Evolutionary conservation across 257 asterid species (phyloP).

Genomic region (Thymus mandschuricus): DNA sequence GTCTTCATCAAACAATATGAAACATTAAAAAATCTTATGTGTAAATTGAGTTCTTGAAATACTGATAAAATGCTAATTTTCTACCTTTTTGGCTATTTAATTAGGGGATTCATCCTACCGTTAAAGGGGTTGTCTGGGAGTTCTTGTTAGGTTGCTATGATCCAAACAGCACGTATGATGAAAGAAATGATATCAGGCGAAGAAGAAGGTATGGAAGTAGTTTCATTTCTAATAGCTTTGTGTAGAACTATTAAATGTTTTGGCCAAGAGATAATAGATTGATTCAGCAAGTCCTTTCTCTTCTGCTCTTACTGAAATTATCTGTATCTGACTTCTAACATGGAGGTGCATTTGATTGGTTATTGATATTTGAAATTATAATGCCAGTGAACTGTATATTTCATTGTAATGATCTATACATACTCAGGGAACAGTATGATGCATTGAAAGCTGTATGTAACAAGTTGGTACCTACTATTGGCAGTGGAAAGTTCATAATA

Average conservation of each 20-base stretch:
- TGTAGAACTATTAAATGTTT: constrained; percentile 10
- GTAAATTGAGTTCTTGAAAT: constrained; percentile 6
- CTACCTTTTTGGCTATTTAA: constrained; percentile 24
- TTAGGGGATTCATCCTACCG: constrained; percentile 93
- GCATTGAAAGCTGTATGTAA: constrained; percentile 80
- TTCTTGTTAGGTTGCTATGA: constrained; percentile 94
- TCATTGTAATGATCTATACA: background rate
- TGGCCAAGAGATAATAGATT: constrained; percentile 12
- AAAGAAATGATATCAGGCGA: constrained; percentile 67
- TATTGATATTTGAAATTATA: constrained; percentile 14
- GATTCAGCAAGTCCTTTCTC: background rate
- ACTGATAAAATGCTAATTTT: constrained; percentile 31
- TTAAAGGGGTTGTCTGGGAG: constrained; percentile 96
- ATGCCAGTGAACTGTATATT: constrained; percentile 20
- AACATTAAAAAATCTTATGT: constrained; percentile 3
- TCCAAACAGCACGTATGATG: constrained; percentile 77
- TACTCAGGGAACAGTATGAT: constrained; percentile 73
- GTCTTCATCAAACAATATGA: constrained; percentile 12
- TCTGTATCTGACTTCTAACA: background rate
- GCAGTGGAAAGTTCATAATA: constrained; percentile 81
- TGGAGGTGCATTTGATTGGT: constrained; percentile 11
- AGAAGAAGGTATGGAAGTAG: constrained; percentile 63
- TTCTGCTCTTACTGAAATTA: background rate
- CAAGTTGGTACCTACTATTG: constrained; percentile 68
- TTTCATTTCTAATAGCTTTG: constrained; percentile 20